These are phyloP conservation scores for Platismatia glauca DNA, from an alignment of 495 filamentous ascomycete genomes.

Conservation along the genomic window DNA sequence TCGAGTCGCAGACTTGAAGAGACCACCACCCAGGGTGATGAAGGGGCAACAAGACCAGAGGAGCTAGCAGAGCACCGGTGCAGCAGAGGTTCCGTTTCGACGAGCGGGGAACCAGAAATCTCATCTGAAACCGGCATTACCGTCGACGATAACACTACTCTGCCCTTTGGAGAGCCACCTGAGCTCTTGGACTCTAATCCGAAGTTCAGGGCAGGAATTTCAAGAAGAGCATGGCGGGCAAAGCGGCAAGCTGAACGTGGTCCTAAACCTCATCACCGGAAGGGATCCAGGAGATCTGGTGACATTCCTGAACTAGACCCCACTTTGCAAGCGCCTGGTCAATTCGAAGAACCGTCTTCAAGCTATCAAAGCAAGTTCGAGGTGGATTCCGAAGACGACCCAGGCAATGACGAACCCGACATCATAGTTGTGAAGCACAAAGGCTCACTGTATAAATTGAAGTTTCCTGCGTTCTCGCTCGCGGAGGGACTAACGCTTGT, in stretches of 20 bases:
- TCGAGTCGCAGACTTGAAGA: not conserved
- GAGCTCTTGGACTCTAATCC: constrained; percentile 7
- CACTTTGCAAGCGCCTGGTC: constrained; percentile 9
- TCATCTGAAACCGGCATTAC: not conserved
- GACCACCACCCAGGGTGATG: not conserved
- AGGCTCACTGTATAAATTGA: constrained; percentile 56
- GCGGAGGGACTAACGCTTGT: constrained; percentile 62
- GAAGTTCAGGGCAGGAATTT: not conserved
- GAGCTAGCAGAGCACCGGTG: not conserved
- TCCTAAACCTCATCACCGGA: not conserved
- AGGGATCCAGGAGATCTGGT: not conserved
- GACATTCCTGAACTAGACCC: not conserved
- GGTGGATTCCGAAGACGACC: constrained; percentile 24
- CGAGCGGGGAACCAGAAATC: not conserved
- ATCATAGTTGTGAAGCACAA: constrained; percentile 61
- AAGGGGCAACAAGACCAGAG: not conserved
- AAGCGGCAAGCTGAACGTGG: constrained; percentile 6
- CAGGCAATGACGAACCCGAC: constrained; percentile 54
- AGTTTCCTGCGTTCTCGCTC: constrained; percentile 72
- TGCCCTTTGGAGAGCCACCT: not conserved
- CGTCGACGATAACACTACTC: not conserved
- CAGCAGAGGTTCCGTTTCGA: not conserved
- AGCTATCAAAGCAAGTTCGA: constrained; percentile 22
- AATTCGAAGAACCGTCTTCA: constrained; percentile 30
- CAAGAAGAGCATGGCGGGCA: constrained; percentile 5